phyloP scores from a whole-genome alignment of 495 filamentous ascomycete species.

The Daldinia caldariorum region DNA sequence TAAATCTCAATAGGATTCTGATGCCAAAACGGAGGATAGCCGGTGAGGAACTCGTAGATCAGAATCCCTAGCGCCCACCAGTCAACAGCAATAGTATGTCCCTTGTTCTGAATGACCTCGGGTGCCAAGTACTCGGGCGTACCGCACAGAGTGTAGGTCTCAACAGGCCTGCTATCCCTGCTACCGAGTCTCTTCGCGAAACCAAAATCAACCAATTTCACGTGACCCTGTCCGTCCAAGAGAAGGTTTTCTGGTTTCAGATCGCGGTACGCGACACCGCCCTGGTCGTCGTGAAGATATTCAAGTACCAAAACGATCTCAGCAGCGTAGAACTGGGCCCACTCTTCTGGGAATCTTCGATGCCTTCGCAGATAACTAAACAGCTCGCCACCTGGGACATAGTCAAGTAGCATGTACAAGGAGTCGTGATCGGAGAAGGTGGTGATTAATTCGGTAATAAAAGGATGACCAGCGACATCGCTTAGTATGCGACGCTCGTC shows the following conservation, averaged over 20 bases:
- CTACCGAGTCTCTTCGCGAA: conserved; percentile 86
- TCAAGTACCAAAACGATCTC: conserved; percentile 94
- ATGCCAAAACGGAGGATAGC: conserved; percentile 97
- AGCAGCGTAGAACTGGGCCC: conserved; percentile 91
- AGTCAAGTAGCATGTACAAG: conserved; percentile 94
- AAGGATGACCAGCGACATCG: conserved; percentile 90
- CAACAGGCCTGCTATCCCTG: conserved; percentile 63
- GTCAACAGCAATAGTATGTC: conserved; percentile 95
- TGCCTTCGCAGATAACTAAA: conserved; percentile 91
- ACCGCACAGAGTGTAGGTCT: conserved; percentile 96
- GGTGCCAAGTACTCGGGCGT: conserved; percentile 97
- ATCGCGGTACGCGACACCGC: conserved; percentile 91
- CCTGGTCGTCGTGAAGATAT: conserved; percentile 85
- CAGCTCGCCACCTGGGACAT: conserved; percentile 92
- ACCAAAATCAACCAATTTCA: conserved; percentile 98
- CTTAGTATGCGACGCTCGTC: conserved; percentile 90
- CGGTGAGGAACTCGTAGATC: conserved; percentile 95
- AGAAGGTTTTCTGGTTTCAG: conserved; percentile 97
- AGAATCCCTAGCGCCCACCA: conserved; percentile 99
- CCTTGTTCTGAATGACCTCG: conserved; percentile 95
- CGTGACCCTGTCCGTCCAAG: conserved; percentile 88
- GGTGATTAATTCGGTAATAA: conserved; percentile 90
- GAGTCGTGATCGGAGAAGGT: conserved; percentile 91
- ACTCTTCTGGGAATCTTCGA: conserved; percentile 84
- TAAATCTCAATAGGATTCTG: conserved; percentile 96